Base-by-base conservation (phyloP, 2,329 filamentous ascomycete species). In the Aspergillus sp. region DNA sequence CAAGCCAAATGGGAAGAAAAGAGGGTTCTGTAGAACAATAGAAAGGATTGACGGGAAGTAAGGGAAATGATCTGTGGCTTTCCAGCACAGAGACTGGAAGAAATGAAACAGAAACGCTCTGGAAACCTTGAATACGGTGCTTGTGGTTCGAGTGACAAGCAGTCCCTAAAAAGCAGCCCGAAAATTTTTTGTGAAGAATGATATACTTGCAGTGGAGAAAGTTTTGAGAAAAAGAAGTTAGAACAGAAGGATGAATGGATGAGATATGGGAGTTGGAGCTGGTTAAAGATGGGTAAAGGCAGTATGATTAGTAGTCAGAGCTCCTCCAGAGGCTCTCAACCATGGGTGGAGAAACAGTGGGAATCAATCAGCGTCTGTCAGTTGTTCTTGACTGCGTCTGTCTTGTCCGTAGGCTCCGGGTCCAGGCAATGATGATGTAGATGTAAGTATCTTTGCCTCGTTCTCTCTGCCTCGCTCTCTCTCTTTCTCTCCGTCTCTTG, bases 301-400 rank as follows among this genome's bases (percentile, higher is more conserved):
- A 49, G 56, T 56, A 58, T 54, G 55, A 54, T 52, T 52, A 51
- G 35, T 46, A 48, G 46, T 43, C 45, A 28, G 41, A 51, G 43
- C 40, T 43, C 34, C 32, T 29, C 47, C 44, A 49, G 40, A 44
- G 48, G 34, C 47, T 43, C 52, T 49, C 44, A 49, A 53, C 48
- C 52, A 58, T 48, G 50, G 48, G 59, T 58, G 57, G 58, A 56
- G 57, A 54, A 33, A 26, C 43, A 45, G 42, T 38, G 44, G 48
- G 44, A 50, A 49, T 47, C 45, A 52, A 50, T 48, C 44, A 44
- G 48, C 34, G 34, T 36, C 34, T 36, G n/a, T 36, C 34, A 36
- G 34, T 19, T 19, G 19, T 19, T 2, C 19, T 19, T 19, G 34
- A 19, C 34, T 36, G 34, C 34, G 34, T 19, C 34, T 36, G 34